Evolutionary conservation across 768 basidiomycete genomes (phyloP).

Genomic region (Crepidotus variabilis): DNA sequence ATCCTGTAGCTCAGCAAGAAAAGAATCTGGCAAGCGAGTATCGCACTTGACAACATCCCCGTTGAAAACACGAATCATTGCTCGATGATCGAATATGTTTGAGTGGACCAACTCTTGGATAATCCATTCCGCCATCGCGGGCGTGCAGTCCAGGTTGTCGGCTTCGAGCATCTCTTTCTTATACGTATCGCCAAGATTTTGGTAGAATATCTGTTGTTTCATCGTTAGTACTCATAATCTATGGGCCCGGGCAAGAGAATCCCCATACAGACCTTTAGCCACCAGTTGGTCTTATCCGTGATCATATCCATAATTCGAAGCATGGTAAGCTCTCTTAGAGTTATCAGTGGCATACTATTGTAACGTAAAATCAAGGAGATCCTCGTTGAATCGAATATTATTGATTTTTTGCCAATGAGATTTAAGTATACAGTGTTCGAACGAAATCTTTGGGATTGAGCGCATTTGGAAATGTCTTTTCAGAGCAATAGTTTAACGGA

Average conservation of each 20-base stretch:
- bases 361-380: no score
- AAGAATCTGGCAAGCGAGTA: slow-evolving; percentile 18
- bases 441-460: not conserved
- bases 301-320: slow-evolving; percentile 13
- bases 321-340: slow-evolving; percentile 18
- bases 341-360: slow-evolving; percentile 10
- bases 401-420: not conserved
- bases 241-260: no score
- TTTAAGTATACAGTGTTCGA: not conserved
- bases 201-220: not conserved
- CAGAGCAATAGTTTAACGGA: no score
- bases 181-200: not conserved
- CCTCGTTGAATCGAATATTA: not conserved
- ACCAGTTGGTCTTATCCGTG: slow-evolving; percentile 20
- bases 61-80: not conserved
- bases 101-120: not conserved
- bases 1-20: slow-evolving; percentile 15
- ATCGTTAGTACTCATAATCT: not conserved
- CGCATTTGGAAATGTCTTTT: not conserved
- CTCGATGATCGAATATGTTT: not conserved
- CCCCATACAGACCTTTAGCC: slow-evolving; percentile 7
- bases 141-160: not conserved
- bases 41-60: slow-evolving; percentile 15
- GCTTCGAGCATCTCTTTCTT: not conserved
- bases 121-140: not conserved